A percentile compares a stretch with the other conserved stretches of the same genome.
Evolutionary conservation across 805 yeast species (phyloP).

Genomic region (Candida silvatica): DNA sequence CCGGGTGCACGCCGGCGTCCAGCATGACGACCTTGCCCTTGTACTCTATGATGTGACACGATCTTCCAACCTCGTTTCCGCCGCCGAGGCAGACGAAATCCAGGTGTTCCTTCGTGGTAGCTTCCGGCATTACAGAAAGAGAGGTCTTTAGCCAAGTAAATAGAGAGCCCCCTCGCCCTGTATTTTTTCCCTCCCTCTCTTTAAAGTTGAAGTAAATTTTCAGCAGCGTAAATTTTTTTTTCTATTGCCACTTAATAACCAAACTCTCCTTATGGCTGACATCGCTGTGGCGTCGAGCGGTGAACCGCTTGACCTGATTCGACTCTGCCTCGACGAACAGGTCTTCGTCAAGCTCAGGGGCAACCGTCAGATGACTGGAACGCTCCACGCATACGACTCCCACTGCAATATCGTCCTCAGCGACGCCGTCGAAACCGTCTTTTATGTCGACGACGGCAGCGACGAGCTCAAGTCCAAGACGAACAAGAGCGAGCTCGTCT

Average conservation of each 20-base stretch:
- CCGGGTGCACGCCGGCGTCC: conserved; percentile 99
- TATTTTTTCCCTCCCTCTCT: no score
- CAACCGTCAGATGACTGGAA: conserved; percentile 86
- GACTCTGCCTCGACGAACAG: conserved; percentile 77
- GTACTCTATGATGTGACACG: conserved; percentile 87
- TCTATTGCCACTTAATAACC: no score
- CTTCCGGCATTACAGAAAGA: conserved; percentile 1
- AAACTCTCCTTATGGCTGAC: no score
- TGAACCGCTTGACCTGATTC: conserved; percentile 88
- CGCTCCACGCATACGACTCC: conserved; percentile 88
- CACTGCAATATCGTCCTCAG: conserved; percentile 95
- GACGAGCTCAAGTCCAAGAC: conserved; percentile 33
- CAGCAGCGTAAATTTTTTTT: no score
- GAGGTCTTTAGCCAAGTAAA: neutral
- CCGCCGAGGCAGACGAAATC: conserved; percentile 89
- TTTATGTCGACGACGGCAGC: conserved; percentile 42
- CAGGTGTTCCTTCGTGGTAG: conserved; percentile 26
- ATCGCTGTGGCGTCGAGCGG: conserved; percentile 20
- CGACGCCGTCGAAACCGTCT: conserved; percentile 82
- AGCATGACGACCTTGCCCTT: conserved; percentile 94
- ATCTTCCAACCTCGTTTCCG: conserved; percentile 96
- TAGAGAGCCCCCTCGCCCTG: no score
- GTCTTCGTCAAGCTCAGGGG: conserved; percentile 89
- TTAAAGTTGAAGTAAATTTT: no score
- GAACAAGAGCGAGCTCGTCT: conserved; percentile 77